These are phyloP conservation scores for Hypocrella siamensis DNA, from an alignment of 2,329 filamentous ascomycete species.

Conservation along the genomic window DNA sequence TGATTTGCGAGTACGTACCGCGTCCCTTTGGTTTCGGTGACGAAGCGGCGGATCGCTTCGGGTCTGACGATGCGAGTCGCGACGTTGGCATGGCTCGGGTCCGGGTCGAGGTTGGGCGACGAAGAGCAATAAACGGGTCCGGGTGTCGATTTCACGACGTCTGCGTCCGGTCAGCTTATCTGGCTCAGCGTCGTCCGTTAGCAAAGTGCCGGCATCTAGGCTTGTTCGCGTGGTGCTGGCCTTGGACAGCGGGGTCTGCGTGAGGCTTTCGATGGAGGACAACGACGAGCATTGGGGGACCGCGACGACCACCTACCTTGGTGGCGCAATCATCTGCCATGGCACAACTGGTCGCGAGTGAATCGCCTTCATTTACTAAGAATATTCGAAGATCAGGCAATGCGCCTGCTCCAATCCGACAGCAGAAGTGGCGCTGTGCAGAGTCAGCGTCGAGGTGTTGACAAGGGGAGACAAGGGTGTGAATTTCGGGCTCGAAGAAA, in stretches of 20 bases:
- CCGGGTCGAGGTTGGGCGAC: conserved; percentile 7
- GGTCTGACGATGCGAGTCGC: conserved; percentile 28
- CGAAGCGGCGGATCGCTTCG: conserved; percentile 35
- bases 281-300: background rate
- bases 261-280: conserved; percentile 1
- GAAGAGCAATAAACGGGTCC: conserved; percentile 14
- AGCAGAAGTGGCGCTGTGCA: no score
- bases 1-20: conserved; percentile 22
- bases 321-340: conserved; percentile 30
- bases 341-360: conserved; percentile 26
- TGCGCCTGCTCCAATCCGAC: no score
- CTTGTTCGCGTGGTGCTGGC: background rate
- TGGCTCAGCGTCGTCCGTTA: no score
- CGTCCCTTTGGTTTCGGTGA: conserved; percentile 39
- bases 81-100: conserved; percentile 28
- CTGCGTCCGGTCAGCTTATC: conserved; percentile 11
- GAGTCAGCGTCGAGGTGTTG: no score
- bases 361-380: conserved; percentile 26
- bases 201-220: no score
- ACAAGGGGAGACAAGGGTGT: no score
- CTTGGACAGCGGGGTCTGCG: background rate
- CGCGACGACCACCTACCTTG: conserved; percentile 22
- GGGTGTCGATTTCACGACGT: conserved; percentile 25
- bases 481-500: no score
- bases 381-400: no score